Conservation (phyloP, 805 yeast genomes). For the Kodamaea laetipori region DNA sequence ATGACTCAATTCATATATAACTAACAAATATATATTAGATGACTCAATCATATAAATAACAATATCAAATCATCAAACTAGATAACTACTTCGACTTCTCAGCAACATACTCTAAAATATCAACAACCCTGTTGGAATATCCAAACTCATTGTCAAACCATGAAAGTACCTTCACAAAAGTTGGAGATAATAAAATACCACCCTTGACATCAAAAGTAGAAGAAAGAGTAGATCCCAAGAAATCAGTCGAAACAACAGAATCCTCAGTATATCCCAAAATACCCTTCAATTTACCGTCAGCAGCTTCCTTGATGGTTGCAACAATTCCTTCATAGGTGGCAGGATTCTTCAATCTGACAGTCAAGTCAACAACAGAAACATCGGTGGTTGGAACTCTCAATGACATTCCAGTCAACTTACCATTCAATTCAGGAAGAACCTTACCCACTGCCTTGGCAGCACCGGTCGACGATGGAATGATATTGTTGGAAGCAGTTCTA, state of each 20-base stretch:
- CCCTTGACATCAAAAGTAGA: conserved; percentile 91
- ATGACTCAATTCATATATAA: no score
- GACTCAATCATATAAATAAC: no score
- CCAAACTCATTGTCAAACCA: conserved; percentile 98
- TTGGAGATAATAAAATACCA: conserved; percentile 83
- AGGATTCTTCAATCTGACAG: conserved; percentile 75
- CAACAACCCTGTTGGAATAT: conserved; percentile 95
- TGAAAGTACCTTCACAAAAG: conserved; percentile 86
- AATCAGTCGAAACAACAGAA: conserved; percentile 88
- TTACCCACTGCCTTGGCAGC: conserved; percentile 98
- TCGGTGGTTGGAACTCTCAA: conserved; percentile 93
- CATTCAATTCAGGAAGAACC: conserved; percentile 87
- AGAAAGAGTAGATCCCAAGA: conserved; percentile 80
- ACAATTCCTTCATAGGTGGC: conserved; percentile 84
- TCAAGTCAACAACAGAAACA: conserved; percentile 91
- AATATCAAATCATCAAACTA: no score
- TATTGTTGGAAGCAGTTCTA: conserved; percentile 94
- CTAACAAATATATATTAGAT: no score
- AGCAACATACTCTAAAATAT: conserved; percentile 81
- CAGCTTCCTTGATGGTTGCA: conserved; percentile 70
- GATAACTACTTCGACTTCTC: no score
- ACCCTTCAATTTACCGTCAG: conserved; percentile 80
- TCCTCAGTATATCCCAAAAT: conserved; percentile 89
- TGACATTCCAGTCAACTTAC: conserved; percentile 92
- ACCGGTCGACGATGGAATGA: conserved; percentile 94